Evolutionary conservation across 495 filamentous ascomycete genomes (phyloP), one percentile per base, ranked within the genome.

Genomic region (Penicillium longicatenatum): DNA sequence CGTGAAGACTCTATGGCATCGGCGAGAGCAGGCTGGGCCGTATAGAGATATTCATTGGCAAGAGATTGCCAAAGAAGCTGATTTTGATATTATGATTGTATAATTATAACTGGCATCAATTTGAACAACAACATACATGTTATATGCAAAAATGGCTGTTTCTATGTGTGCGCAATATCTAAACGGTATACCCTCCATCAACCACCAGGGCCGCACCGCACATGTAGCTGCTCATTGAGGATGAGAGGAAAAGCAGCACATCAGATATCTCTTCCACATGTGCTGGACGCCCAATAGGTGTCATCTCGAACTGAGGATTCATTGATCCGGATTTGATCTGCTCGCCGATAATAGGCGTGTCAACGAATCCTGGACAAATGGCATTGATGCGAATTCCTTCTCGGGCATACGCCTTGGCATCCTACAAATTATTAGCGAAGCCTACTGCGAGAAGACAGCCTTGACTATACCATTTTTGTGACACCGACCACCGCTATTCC

Each of bases 231-330:
- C 70, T 73, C 67, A 73, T 72, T 8, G 67, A 60, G 17, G 69
- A 78, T 16, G 79, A 83, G 9, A 92, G 79, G 69, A 91, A 92
- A 17, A 82, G 57, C 22, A 83, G 86, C 30, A 86, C 87, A 54
- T 88, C 83, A 21, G 88, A 88, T 49, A 92, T 79, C 60, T 92
- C 89, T 6, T 83, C 78, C n/a, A 65, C 56, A 14, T 58, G 39
- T 1, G 59, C 63, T 2, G 63, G 63, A 2, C 59, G 59, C 20
- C 63, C 59, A 42, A 62, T 30, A 0, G 63, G 63, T 16, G 59
- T 65, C 55, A 57, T 60, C n/a, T 65, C 55, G 22, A 65, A 65
- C 12, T 51, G 48, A 9, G 56, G n/a, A 19, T 62, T 55, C 59
- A 62, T 65, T 26, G 63, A 57, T 1, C 62, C 62, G 17, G 62